Conservation (phyloP, 441 rosid species). For the Bruguiera hainesii region DNA sequence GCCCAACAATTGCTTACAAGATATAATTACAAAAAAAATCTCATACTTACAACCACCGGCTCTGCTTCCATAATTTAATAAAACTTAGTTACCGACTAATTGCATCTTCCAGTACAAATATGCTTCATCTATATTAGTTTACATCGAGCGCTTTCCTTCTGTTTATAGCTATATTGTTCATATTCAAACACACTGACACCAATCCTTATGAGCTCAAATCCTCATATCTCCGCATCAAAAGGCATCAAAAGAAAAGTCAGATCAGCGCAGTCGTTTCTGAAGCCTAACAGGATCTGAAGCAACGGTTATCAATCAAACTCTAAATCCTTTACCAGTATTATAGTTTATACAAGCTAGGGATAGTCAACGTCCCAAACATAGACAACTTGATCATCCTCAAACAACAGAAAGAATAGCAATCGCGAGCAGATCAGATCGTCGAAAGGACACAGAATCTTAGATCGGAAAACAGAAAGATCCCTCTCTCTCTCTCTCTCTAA, state of each 20-base stretch:
- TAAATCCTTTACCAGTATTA: too few relatives aligned
- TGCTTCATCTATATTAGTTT: not conserved
- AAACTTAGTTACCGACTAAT: not conserved
- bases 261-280: too few relatives aligned
- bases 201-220: too few relatives aligned
- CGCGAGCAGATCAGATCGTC: not conserved
- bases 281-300: too few relatives aligned
- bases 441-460: constrained; percentile 7
- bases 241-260: too few relatives aligned
- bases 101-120: not conserved
- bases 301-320: too few relatives aligned
- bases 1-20: too few relatives aligned
- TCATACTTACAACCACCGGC: not conserved
- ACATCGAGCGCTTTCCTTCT: too few relatives aligned
- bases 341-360: not conserved
- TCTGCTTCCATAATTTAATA: not conserved
- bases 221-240: too few relatives aligned
- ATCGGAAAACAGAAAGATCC: constrained; percentile 15
- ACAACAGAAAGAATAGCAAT: not conserved
- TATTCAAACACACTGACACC: too few relatives aligned
- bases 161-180: too few relatives aligned
- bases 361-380: not conserved
- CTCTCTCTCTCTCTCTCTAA: not conserved
- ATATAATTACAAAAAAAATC: not conserved
- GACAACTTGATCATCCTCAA: not conserved